These are phyloP conservation scores for Arthrobotrys pseudoclavata DNA, from an alignment of 2,329 filamentous ascomycete species.

Conservation along the genomic window DNA sequence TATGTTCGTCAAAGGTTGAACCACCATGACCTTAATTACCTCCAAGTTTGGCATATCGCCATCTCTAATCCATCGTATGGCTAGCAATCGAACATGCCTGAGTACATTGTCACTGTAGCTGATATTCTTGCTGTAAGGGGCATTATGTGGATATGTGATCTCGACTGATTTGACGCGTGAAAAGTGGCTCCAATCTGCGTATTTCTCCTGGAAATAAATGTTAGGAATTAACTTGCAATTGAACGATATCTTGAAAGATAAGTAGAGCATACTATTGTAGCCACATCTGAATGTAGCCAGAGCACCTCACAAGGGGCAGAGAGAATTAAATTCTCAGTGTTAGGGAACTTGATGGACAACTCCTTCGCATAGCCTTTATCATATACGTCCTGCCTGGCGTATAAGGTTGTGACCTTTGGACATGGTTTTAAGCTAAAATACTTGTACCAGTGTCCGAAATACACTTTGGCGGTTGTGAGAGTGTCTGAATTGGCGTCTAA, in stretches of 20 bases:
- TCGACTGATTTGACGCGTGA: constrained; percentile 15
- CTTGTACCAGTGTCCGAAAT: not conserved
- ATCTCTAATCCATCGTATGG: constrained; percentile 18
- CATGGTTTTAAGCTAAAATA: constrained; percentile 36
- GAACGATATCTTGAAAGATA: not conserved
- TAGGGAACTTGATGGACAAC: constrained; percentile 33
- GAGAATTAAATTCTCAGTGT: constrained; percentile 24
- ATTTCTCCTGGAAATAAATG: constrained; percentile 6
- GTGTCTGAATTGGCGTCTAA: constrained; percentile 33
- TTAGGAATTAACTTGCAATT: not conserved
- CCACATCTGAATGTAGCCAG: not conserved
- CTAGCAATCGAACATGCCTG: not conserved
- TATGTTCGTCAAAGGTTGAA: not conserved
- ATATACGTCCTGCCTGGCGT: not conserved
- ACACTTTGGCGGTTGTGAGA: constrained; percentile 23
- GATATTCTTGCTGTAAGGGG: not conserved
- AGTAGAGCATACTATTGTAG: constrained; percentile 8
- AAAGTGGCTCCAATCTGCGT: constrained; percentile 11
- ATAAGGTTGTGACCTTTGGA: constrained; percentile 37
- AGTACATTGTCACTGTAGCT: not conserved
- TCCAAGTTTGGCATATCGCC: constrained; percentile 17
- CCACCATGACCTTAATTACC: constrained; percentile 11
- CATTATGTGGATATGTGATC: not conserved
- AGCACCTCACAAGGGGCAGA: not conserved
- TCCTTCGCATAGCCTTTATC: not conserved